Conservation (phyloP, 1,284 basidiomycete genomes). For the Leccinum ponderosum region DNA sequence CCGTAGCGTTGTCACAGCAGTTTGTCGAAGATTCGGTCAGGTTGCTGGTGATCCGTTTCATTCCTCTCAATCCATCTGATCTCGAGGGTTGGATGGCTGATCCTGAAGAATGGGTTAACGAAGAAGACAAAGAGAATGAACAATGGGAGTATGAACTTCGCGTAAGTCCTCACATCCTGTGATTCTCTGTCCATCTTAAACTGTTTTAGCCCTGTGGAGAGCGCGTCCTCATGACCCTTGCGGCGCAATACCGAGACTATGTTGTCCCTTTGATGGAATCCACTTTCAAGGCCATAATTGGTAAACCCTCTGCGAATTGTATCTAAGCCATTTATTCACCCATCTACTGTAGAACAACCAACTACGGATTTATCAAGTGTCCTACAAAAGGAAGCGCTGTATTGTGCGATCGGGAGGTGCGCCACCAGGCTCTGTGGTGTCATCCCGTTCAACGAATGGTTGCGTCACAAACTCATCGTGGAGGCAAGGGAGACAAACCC, state of each 20-base stretch:
- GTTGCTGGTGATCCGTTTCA: constrained; percentile 77
- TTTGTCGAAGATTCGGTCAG: constrained; percentile 81
- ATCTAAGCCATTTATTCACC: constrained; percentile 2
- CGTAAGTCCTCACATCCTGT: constrained; percentile 40
- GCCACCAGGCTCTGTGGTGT: constrained; percentile 62
- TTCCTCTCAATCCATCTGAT: constrained; percentile 78
- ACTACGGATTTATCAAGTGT: constrained; percentile 61
- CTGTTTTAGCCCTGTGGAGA: constrained; percentile 81
- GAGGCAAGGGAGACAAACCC: constrained; percentile 61
- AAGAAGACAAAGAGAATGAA: constrained; percentile 83
- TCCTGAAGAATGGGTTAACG: constrained; percentile 89
- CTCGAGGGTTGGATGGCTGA: constrained; percentile 79
- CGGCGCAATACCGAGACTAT: constrained; percentile 70
- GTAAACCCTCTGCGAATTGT: constrained; percentile 38
- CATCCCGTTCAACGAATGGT: constrained; percentile 70
- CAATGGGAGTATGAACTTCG: constrained; percentile 88
- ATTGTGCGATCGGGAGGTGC: constrained; percentile 87
- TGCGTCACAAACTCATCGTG: constrained; percentile 53
- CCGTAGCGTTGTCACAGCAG: constrained; percentile 64
- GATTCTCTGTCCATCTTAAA: constrained; percentile 5
- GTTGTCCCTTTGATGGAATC: constrained; percentile 72
- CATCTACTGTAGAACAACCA: constrained; percentile 45
- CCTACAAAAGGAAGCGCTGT: constrained; percentile 83
- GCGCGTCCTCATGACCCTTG: constrained; percentile 80
- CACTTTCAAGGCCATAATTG: constrained; percentile 54